Conservation (phyloP, 768 basidiomycete species). For the Cystobasidium onofrii region DNA sequence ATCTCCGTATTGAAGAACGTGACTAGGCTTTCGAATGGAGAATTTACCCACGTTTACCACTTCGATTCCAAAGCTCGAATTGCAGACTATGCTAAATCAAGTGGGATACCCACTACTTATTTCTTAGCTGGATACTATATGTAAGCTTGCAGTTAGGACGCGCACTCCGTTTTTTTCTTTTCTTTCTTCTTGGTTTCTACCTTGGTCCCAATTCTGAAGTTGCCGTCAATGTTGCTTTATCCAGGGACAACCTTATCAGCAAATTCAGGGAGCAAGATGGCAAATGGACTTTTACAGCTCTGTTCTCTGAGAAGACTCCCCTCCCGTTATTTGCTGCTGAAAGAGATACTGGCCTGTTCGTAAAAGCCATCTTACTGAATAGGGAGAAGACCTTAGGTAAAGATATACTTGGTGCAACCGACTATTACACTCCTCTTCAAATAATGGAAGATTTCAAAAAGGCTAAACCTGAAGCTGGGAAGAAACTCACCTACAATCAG, state of each 20-base stretch:
- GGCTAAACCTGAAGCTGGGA: slow-evolving; percentile 8
- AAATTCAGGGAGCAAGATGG: background rate
- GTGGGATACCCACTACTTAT: background rate
- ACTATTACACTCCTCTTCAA: background rate
- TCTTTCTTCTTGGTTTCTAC: too few species aligned
- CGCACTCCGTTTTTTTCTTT: too few species aligned
- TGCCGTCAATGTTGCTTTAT: background rate
- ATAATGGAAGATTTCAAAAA: background rate
- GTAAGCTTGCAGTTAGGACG: too few species aligned
- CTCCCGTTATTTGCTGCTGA: background rate
- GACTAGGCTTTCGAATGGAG: background rate
- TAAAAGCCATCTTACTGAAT: background rate
- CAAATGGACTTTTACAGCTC: background rate
- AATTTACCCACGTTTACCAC: background rate
- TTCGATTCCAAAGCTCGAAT: slow-evolving; percentile 2
- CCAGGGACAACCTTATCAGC: slow-evolving; percentile 7
- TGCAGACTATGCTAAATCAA: background rate
- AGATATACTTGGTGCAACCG: background rate
- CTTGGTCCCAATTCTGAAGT: too few species aligned
- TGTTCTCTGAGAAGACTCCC: background rate
- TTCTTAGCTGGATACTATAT: background rate
- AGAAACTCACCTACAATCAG: background rate
- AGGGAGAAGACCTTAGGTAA: slow-evolving; percentile 6
- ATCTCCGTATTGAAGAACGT: background rate
- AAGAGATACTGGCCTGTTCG: background rate